These are phyloP conservation scores for Pleurotus platypus DNA, from an alignment of 768 basidiomycete genomes.

Conservation along the genomic window DNA sequence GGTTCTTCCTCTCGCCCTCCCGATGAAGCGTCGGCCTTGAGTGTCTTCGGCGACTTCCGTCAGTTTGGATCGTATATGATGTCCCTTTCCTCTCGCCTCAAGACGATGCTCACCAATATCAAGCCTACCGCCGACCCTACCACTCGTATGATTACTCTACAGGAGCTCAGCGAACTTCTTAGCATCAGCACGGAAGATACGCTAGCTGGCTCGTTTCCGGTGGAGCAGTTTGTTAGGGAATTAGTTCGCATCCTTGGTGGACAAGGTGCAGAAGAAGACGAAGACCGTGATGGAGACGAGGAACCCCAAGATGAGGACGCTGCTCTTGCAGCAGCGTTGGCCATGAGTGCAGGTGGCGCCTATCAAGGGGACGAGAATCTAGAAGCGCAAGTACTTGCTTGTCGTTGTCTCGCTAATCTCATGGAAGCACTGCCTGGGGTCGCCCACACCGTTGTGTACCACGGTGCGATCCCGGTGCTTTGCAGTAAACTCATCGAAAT, in stretches of 20 bases:
- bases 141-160: constrained; percentile 82
- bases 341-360: constrained; percentile 68
- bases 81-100: constrained; percentile 82
- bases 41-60: constrained; percentile 84
- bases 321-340: constrained; percentile 82
- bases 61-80: constrained; percentile 92
- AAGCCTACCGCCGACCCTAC: constrained; percentile 80
- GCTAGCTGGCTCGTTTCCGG: constrained; percentile 91
- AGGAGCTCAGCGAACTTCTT: constrained; percentile 92
- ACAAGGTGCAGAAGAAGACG: constrained; percentile 69
- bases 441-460: constrained; percentile 95
- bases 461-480: constrained; percentile 96
- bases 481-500: constrained; percentile 98
- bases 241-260: constrained; percentile 89
- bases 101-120: constrained; percentile 88
- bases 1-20: constrained; percentile 36
- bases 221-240: constrained; percentile 89
- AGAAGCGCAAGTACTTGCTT: constrained; percentile 94
- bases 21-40: constrained; percentile 71
- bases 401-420: constrained; percentile 93
- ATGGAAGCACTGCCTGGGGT: constrained; percentile 99
- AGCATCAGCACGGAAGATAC: constrained; percentile 98
- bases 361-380: constrained; percentile 82
- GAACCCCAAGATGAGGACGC: constrained; percentile 80
- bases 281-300: constrained; percentile 68